Base-by-base conservation (phyloP, 768 basidiomycete species). In the Trametes sanguinea region DNA sequence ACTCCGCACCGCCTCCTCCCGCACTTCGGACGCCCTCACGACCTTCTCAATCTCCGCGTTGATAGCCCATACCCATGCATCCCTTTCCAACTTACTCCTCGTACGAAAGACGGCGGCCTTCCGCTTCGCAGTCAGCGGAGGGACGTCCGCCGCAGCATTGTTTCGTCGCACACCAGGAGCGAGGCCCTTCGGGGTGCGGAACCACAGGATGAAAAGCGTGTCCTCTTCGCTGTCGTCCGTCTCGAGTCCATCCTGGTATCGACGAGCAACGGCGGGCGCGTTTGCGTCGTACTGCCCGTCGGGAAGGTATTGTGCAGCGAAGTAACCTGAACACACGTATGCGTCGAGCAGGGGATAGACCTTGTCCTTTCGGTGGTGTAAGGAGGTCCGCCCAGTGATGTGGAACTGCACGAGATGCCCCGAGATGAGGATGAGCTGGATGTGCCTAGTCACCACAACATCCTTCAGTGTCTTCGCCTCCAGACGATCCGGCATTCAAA, bases 41-140 rank as follows among this genome's bases (percentile, higher is more conserved):
- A 90, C 75, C 71, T 86, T 87, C 75, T 98, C 94, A 63, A 97
- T 94, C 76, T 96, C 94, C 47, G 83, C 84, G 63, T 92, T 94
- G 67, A 98, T 75, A 0, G 92, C 93, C 90, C 92, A 97, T 67
- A 94, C 94, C 95, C 95, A 98, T 32, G 88, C 82, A 73, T 98
- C 95, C 32, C 95, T 79, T 74, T 98, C 96, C 40, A 98, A 78
- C 75, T 87, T 86, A 70, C 86, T 94, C 71, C 94, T 80, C 54
- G 89, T 86, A 63, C 86, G 82, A 67, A 90, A 88, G 1, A 94
- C 81, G 14, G 82, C 67, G 57, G 86, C 67, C 71, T 88, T 87
- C 62, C 84, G 76, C 67, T 85, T 86, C 61, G 77, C 80, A 47
- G 80, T 85, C 56, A 87, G 75, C 29, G 76, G 71, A 35, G 83